Evolutionary conservation across 805 yeast species (phyloP), one percentile per base, ranked within the genome.

Genomic region (Candida vaughaniae): DNA sequence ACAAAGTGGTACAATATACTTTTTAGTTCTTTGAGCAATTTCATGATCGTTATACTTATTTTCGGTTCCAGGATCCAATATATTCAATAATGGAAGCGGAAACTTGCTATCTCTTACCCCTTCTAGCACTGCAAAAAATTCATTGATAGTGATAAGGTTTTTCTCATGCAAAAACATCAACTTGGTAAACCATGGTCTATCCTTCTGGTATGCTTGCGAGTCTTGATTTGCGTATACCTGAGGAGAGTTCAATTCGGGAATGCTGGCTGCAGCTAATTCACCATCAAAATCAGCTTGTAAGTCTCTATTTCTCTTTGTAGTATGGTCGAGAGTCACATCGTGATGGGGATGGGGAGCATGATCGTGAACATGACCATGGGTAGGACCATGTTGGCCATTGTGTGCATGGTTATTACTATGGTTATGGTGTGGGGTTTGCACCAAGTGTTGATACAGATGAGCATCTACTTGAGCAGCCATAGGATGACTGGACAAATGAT

Each of bases 31-130:
- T 31, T 61, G 60, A 1, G 50, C 64, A 26, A 53, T 52, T 28
- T 62, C 66, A 16, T 52, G 59, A 35, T 59, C 64, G 4, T 53
- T 46, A 8, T 49, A 37, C 7, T 49, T 46, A 23, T 55, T 40
- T 3, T 48, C 52, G 40, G 58, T 57, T 4, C 53, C 56, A 28
- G 52, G 59, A 40, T 64, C 71, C 43, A 55, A 47, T 16, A 55
- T 53, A 39, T 59, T 65, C 34, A 64, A 49, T 63, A 63, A 58
- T 29, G 61, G 60, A 16, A 54, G 38, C 2, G 68, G 69, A 16
- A 64, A 60, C 38, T 55, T 62, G n/a, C 56, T 56, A 37, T 64
- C 69, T 31, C 68, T 47, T 1, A 64, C 61, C 1, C 68, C 69
- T 35, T 62, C 66, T 30, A 64, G 57, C 1, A 64, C 55, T 11